Percentiles rank a stretch among this genome's conserved stretches.
Conservation (phyloP, 805 yeast genomes). For the Myxozyma sirexii region DNA sequence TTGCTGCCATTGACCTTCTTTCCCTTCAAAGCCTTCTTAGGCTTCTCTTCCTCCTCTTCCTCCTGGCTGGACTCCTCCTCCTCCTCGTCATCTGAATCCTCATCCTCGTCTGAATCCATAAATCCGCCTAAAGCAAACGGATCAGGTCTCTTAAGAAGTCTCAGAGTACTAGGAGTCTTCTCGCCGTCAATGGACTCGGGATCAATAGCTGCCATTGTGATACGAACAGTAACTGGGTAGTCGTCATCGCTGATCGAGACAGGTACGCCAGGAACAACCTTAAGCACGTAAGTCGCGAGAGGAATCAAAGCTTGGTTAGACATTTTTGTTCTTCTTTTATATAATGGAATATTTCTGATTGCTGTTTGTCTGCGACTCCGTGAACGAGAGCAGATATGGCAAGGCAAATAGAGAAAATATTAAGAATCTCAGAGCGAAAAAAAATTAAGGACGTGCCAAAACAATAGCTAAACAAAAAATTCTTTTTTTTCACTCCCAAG, state of each 20-base stretch:
- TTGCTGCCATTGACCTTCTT: constrained; percentile 43
- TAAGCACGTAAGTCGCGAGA: constrained; percentile 81
- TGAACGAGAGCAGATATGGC: neutral
- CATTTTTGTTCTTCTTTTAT: constrained; percentile 1
- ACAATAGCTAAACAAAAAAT: constrained; percentile 3
- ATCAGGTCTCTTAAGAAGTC: constrained; percentile 74
- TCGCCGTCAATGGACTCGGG: constrained; percentile 69
- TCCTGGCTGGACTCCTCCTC: constrained; percentile 38
- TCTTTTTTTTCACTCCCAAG: constrained; percentile 9
- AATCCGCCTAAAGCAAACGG: constrained; percentile 31
- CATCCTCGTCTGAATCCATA: constrained; percentile 37
- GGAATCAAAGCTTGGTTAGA: constrained; percentile 64
- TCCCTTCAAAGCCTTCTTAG: constrained; percentile 40
- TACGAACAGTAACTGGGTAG: constrained; percentile 79
- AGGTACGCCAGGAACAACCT: constrained; percentile 83
- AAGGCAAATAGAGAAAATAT: neutral
- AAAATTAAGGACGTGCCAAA: neutral
- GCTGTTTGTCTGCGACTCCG: too few relatives aligned
- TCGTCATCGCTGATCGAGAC: constrained; percentile 84
- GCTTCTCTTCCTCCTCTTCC: constrained; percentile 45
- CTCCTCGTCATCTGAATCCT: constrained; percentile 41
- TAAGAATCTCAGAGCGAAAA: neutral
- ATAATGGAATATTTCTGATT: too few relatives aligned
- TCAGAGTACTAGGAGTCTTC: constrained; percentile 79
- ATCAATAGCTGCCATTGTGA: constrained; percentile 94